Evolutionary conservation across 164 flowering plant species (phyloP), one percentile per base, ranked within the genome.

Genomic region (Aristolochia californica): DNA sequence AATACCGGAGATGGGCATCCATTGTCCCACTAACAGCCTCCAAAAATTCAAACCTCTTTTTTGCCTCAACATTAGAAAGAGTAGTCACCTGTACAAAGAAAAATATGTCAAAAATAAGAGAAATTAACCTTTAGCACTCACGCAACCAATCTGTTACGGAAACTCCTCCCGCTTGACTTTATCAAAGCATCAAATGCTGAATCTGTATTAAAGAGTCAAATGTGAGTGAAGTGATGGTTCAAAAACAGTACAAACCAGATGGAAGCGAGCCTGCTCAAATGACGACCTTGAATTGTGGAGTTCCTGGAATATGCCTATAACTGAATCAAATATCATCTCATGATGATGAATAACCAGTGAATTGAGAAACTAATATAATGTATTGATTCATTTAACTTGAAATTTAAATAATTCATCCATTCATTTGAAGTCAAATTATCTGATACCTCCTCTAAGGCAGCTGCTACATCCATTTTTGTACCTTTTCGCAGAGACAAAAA

Each of bases 1-100:
- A 94, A 66, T 83, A 94, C 45, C 91, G 90, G 65, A 94, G 96
- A 77, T 94, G 97, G 45, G 97, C 95, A 71, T 85, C 97, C 96
- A 94, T 90, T 30, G 93, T 81, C 30, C 90, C 94, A 72, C 97
- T 85, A 63, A 94, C 95, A 57, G 96, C 90, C 77, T 94, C 99
- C 75, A 94, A 65, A 67, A 94, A 94, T 69, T 94, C 99, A 77
- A 80, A 94, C 70, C 95, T 84, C 67, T 90, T 94, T 63, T 87
- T 89, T 10, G 97, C 95, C 54, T 94, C 99, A 65, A 90, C 85
- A 68, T 73, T 76, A 20, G 97, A 85, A 74, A 94, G 83, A 56
- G 93, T 82, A 66, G 88, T 80, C 48, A 94, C 88, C 99, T 90
- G 59, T 48, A 60, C 23, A 60, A 13, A 45, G 51, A 60, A 24